Base-by-base conservation (phyloP, 1,284 basidiomycete genomes). In the Ceratobasidium sp. region DNA sequence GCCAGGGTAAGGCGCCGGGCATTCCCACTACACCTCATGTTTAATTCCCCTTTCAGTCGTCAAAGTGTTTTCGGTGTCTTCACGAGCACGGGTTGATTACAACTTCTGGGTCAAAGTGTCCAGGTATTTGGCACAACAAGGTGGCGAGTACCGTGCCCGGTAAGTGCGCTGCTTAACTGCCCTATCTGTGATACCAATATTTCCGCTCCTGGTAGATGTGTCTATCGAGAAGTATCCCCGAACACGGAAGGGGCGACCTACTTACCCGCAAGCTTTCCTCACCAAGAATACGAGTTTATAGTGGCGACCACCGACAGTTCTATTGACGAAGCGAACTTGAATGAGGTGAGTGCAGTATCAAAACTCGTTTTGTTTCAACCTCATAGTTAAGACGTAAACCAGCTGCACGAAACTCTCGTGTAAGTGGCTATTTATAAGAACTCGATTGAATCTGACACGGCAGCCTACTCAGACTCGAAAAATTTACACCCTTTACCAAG, bases 51-150 rank as follows among this genome's bases (percentile, higher is more conserved):
- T 9, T 24, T 44, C 27, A 72, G 69, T 62, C 11, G 62, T 72
- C 47, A 72, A 62, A 51, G 57, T 62, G 22, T 62, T 62, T 29
- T 72, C 69, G 5, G 57, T 72, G 1, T 62, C 45, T 4, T 51
- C 69, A 6, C 29, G 69, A 22, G 56, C 56, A 44, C 69, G 56
- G 11, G 57, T 62, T 17, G n/a, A 27, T 15, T 72, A 72, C 36
- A 57, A 72, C 31, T 72, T 72, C 57, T 72, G 69, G 69, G 57
- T 60, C 11, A 72, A 72, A 50, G 69, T 72, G 4, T 72, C 69
- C 17, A 60, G 36, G 36, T 72, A 62, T 36, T 48, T 72, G 17
- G n/a, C 36, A 9, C 29, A 31, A 19, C 44, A 51, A 29, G 69
- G 69, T 1, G 8, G 45, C n/a, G 69, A 72, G 27, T 72, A 72